Percentiles rank a stretch among this genome's conserved stretches.
These are phyloP conservation scores for Fraxinus xanthoxyloides DNA, from an alignment of 305 asterid genomes.

Conservation along the genomic window DNA sequence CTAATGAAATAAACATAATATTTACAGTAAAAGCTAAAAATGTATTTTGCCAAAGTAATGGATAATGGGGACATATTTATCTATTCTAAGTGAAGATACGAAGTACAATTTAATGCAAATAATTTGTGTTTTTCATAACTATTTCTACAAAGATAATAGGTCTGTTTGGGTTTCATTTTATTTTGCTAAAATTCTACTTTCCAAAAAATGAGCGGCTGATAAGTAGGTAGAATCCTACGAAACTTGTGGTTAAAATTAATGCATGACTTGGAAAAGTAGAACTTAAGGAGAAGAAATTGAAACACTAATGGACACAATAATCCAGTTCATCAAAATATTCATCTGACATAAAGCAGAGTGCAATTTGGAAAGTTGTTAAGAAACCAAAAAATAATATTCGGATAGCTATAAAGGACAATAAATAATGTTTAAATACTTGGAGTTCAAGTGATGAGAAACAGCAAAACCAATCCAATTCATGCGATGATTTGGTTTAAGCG, in stretches of 20 bases:
- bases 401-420: neutral
- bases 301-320: conserved; percentile 10
- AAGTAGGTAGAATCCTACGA: neutral
- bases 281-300: neutral
- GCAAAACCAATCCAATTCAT: conserved; percentile 99
- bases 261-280: neutral
- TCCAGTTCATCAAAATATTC: neutral
- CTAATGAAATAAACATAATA: neutral
- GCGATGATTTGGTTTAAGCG: conserved; percentile 97
- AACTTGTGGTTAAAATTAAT: neutral
- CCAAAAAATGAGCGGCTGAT: neutral
- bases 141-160: neutral
- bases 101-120: neutral
- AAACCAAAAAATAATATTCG: neutral
- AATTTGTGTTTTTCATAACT: neutral
- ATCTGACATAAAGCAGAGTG: neutral
- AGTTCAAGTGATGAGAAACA: conserved; percentile 86
- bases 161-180: neutral
- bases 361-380: neutral
- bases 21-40: neutral
- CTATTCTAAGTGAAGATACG: neutral
- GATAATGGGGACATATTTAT: neutral
- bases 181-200: neutral
- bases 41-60: neutral
- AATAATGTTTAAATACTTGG: conserved; percentile 42